These are phyloP conservation scores for Phytopythium montanum DNA, from an alignment of 352 stramenopile genomes.

Conservation along the genomic window DNA sequence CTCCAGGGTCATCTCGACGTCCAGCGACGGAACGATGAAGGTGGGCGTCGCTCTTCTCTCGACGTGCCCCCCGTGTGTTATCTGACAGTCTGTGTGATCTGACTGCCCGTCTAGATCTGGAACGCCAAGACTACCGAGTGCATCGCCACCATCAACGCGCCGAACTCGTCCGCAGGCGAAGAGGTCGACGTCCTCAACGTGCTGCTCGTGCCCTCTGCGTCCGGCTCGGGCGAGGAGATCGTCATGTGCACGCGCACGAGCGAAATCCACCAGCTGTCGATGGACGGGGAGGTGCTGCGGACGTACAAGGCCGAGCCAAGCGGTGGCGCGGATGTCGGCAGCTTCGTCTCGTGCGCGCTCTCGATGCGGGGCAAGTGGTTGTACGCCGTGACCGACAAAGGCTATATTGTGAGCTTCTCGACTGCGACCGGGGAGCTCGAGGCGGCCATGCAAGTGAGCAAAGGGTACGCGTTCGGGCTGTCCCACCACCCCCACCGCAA, in stretches of 20 bases:
- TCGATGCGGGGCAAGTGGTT: conserved; percentile 83
- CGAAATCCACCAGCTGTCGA: conserved; percentile 78
- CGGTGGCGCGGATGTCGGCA: conserved; percentile 56
- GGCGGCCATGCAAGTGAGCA: conserved; percentile 77
- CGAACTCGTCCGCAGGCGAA: conserved; percentile 33
- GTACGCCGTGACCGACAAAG: conserved; percentile 86
- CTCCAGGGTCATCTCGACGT: conserved; percentile 81
- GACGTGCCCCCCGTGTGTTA: neutral
- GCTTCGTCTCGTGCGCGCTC: conserved; percentile 86
- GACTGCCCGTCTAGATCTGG: conserved; percentile 56
- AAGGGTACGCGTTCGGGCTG: conserved; percentile 75
- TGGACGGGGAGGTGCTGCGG: conserved; percentile 51
- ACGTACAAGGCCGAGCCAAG: conserved; percentile 67
- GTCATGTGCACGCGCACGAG: conserved; percentile 84
- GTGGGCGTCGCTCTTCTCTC: conserved; percentile 14
- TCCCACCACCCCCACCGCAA: conserved; percentile 88
- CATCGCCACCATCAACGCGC: conserved; percentile 67
- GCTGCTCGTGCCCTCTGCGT: conserved; percentile 46
- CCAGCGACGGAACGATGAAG: conserved; percentile 90
- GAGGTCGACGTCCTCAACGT: conserved; percentile 83
- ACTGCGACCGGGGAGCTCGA: conserved; percentile 56
- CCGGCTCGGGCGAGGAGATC: conserved; percentile 54
- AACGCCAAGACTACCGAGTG: conserved; percentile 81
- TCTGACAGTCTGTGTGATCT: neutral
- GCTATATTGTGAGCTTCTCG: conserved; percentile 73